Base-by-base conservation (phyloP, 805 yeast species). In the Sugiyamaella floridensis region DNA sequence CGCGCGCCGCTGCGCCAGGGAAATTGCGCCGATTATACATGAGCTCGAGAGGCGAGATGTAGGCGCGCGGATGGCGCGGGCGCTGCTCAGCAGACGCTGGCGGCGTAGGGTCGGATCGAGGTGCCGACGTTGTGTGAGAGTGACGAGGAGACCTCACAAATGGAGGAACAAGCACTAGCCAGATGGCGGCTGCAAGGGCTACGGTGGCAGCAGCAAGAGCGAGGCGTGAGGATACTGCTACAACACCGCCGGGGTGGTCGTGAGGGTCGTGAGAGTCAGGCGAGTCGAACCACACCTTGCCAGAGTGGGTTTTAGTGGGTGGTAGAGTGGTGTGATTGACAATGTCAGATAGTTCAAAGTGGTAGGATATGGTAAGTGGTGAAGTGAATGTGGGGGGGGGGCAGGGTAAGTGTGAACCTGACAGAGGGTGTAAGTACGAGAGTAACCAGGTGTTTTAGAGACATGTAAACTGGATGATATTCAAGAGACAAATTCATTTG, bases 71-170 rank as follows among this genome's bases (percentile, higher is more conserved):
- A 41, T 40, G 11, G 37, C 26, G 26, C 26, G 26, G 26, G 22
- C 48, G 34, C 48, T 20, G 48, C 34, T 34, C 48, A n/a, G 29
- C 41, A 28, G 48, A 34, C 19, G 40, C 48, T 28, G 18, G 40
- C 18, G 12, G 41, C 29, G 11, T 15, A 9, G 48, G 15, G 34
- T 12, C 32, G 26, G 46, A n/a, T 1, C 41, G 18, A 7, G 41
- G 3, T 5, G 18, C 22, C 40, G 19, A 45, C 48, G 26, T 45
- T 45, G 22, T 20, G 22, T 9, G 15, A 26, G 29, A 26, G n/a
- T 16, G 40, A 22, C 41, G 37, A 3, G 37, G 12, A 4, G 37
- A 11, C 37, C 37, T 32, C 37, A 11, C n/a, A 29, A 16, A 28
- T 26, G 48, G 41, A 15, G 34, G 11, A 9, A 29, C 14, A 28